Evolutionary conservation across 148 eudicot species (phyloP), one percentile per base, ranked within the genome.

Genomic region (Amaranthus palmeri): DNA sequence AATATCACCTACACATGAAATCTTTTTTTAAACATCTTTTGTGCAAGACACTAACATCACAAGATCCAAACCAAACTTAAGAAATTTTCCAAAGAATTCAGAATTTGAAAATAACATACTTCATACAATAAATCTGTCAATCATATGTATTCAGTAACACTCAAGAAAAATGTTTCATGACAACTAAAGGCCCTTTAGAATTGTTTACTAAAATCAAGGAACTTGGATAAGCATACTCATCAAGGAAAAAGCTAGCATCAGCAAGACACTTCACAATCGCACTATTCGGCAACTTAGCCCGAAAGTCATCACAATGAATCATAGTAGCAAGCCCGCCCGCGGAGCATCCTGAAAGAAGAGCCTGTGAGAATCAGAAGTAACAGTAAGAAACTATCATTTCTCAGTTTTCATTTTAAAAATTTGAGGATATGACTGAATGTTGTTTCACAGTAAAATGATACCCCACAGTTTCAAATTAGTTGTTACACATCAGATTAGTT

Each of bases 281-380:
- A 75, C 74, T 76, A 80, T 80, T 84, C 41, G 96, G 95, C 74
- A 93, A 76, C 78, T 81, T 76, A 54, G 68, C 76, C 48, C 84
- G 87, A 72, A 93, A 91, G 72, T 80, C 82, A 77, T 93, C 97
- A 81, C 98, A 93, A 79, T 93, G 98, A 72, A 93, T 82, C 81
- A 93, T 88, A 71, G 91, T 85, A 69, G 97, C 96, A 79, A 93
- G 85, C 76, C 92, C 98, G 77, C 98, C 98, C 73, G 98, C 98
- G 74, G 98, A 93, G 87, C 98, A 93, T 78, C 98, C 98, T 78
- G 98, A 85, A 84, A 93, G 97, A 84, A 93, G 88, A 84, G 97
- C 98, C 98, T 93, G 88, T 78, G 77, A 76, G 85, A 75, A 83
- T 78, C 78, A 82, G 79, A 78, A 72, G 67, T 62, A 79, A 64